Conservation (phyloP, 345 rosid species). For the Citrus unshiu region DNA sequence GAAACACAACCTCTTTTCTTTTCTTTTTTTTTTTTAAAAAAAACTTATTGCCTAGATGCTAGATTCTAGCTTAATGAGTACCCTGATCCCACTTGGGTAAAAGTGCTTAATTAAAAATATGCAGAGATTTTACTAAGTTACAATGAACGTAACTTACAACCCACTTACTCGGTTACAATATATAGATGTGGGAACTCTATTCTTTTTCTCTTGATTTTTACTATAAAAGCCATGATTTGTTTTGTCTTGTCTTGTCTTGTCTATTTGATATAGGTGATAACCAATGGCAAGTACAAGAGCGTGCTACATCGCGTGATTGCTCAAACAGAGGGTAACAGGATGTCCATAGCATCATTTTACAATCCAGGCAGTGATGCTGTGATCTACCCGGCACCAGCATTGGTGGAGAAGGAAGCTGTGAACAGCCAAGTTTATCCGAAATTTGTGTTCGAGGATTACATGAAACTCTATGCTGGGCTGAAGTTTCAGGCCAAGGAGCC, state of each 20-base stretch:
- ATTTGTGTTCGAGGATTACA: conserved; percentile 85
- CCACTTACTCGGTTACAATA: no score
- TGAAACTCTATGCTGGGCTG: conserved; percentile 71
- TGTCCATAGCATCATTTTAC: conserved; percentile 92
- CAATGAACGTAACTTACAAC: no score
- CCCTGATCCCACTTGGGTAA: not conserved
- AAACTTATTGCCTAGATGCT: not conserved
- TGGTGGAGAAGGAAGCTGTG: conserved; percentile 47
- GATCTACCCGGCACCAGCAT: conserved; percentile 63
- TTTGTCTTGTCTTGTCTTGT: not conserved
- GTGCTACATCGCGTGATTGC: conserved; percentile 72
- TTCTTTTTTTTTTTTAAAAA: no score
- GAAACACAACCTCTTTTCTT: not conserved
- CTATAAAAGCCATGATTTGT: not conserved
- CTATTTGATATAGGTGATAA: conserved; percentile 51
- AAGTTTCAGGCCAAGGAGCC: conserved; percentile 93
- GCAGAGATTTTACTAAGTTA: no score
- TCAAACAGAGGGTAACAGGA: conserved; percentile 68
- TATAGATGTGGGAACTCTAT: not conserved
- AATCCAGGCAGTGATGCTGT: conserved; percentile 83
- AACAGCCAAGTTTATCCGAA: conserved; percentile 47
- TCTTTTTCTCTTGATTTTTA: not conserved
- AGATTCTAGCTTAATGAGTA: not conserved
- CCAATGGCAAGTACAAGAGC: conserved; percentile 93
- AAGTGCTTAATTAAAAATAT: not conserved